A percentile compares a stretch with the other conserved stretches of the same genome.
Conservation (phyloP, 306 rosid species). For the Amphicarpaea edgeworthii region DNA sequence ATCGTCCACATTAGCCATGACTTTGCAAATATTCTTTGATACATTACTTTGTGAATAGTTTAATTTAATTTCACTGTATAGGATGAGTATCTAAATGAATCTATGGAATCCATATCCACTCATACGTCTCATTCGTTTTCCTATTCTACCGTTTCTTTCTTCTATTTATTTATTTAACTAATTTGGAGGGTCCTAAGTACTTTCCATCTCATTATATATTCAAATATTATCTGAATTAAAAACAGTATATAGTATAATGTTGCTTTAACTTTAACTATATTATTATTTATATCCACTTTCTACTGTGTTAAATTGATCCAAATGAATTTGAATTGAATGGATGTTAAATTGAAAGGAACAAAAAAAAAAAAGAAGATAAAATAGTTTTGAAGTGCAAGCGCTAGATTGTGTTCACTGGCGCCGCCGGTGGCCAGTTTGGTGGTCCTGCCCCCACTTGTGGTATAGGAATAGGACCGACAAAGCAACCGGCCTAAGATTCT, state of each 20-base stretch:
- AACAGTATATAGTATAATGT: background rate
- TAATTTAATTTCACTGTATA: conserved; percentile 9
- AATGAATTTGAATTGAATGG: background rate
- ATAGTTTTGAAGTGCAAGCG: background rate
- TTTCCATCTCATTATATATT: background rate
- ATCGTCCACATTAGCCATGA: background rate
- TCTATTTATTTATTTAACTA: background rate
- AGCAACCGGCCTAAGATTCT: conserved; percentile 40
- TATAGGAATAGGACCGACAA: conserved; percentile 33
- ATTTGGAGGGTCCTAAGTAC: background rate
- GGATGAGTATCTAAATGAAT: conserved; percentile 32
- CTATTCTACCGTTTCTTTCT: background rate
- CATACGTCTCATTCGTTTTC: conserved; percentile 25
- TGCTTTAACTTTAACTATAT: conserved; percentile 2
- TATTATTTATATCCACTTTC: background rate
- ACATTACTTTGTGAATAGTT: background rate
- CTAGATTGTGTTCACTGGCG: conserved; percentile 33
- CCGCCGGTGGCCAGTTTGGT: conserved; percentile 50
- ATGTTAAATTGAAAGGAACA: background rate
- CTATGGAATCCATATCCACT: conserved; percentile 41
- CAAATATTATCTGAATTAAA: too few species aligned
- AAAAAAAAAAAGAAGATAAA: background rate
- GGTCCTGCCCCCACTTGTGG: conserved; percentile 30
- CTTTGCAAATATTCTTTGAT: background rate
- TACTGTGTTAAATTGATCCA: background rate